A percentile compares a stretch with the other conserved stretches of the same genome.
These are phyloP conservation scores for Hippophae gyantsensis DNA, from an alignment of 306 rosid genomes.

Conservation along the genomic window DNA sequence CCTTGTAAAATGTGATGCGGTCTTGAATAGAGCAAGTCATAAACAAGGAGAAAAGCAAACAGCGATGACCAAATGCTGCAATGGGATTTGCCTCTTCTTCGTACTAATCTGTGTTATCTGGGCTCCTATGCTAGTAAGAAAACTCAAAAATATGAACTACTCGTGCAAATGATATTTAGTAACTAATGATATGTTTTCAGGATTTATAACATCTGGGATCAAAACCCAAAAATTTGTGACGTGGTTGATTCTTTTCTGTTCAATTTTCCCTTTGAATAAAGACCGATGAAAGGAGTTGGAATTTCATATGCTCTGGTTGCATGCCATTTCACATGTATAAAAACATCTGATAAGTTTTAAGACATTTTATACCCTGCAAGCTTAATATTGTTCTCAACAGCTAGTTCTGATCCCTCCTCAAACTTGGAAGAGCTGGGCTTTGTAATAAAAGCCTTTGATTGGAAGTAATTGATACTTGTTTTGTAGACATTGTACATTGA, in stretches of 20 bases:
- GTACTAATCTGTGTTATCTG: slow-evolving; percentile 82
- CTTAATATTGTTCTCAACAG: neutral
- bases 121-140: slow-evolving; percentile 99
- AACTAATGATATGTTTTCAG: slow-evolving; percentile 5
- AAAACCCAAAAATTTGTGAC: neutral
- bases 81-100: slow-evolving; percentile 87
- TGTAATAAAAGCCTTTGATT: too few relatives aligned
- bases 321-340: neutral
- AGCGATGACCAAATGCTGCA: slow-evolving; percentile 84
- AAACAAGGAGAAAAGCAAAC: slow-evolving; percentile 86
- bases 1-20: slow-evolving; percentile 94
- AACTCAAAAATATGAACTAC: slow-evolving; percentile 7
- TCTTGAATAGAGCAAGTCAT: slow-evolving; percentile 82
- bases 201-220: slow-evolving; percentile 6
- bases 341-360: neutral
- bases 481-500: too few relatives aligned
- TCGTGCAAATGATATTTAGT: slow-evolving; percentile 2
- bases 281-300: neutral
- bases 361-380: neutral
- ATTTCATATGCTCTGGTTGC: neutral
- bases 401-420: neutral
- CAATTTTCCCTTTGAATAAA: neutral
- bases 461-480: too few relatives aligned
- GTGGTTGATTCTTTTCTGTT: slow-evolving; percentile 9
- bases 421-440: neutral